Base-by-base conservation (phyloP, 1,139 yeast species). In the Kluyveromyces sp. region DNA sequence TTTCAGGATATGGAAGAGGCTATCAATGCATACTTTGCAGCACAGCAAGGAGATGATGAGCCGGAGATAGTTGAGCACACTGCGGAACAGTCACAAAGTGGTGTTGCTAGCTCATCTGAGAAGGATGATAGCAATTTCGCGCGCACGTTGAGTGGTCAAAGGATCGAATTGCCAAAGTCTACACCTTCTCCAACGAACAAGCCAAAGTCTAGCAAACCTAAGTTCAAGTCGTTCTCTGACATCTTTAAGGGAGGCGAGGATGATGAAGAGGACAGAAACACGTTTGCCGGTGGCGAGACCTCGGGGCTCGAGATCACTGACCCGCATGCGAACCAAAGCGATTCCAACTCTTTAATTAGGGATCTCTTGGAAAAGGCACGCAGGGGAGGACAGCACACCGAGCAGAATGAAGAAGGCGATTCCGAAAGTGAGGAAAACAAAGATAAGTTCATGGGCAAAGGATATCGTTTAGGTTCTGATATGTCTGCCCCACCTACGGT, bases 281-380 rank as follows among this genome's bases (percentile, higher is more conserved):
- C 87, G 52, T 78, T 85, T 63, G 94, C 92, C 56, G 92, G 97
- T 3, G 98, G 96, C 44, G 96, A 89, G 61, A 89, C 89, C 57
- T 86, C 96, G 1, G 97, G 84, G 1, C 70, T 92, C 52, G 95
- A 92, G 53, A 96, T 92, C 11, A 95, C 94, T 60, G 89, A 89
- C 60, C 97, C 97, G 8, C 78, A 38, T 20, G 35, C 36, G 16
- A 38, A 38, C 19, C 9, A 35, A n/a, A n/a, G 80, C 56, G 74
- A 78, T 49, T 61, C 67, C n/a, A 66, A 70, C 13, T 58, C 69
- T 29, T 56, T 81, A 36, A 79, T 81, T 20, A 74, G 73, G 49
- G 80, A 80, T 46, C 67, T 83, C 41, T 58, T 82, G 45, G 71
- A 74, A 49, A 78, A 78, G 55, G 89, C 89, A 0, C 68, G 71